Conservation (phyloP, 305 asterid species). For the Fraxinus ornus region DNA sequence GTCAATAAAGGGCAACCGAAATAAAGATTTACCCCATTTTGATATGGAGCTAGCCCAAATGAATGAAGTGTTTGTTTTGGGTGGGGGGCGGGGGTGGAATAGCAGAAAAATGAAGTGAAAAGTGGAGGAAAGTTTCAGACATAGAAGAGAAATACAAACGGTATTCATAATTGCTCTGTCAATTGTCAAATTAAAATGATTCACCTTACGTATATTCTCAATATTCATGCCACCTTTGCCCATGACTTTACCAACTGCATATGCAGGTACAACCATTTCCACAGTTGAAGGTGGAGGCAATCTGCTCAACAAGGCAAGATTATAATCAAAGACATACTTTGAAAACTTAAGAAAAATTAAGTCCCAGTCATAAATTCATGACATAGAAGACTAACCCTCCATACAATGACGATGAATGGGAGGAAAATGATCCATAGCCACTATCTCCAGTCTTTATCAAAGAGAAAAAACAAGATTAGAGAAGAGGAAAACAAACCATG, state of each 20-base stretch:
- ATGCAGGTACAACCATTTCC: conserved; percentile 86
- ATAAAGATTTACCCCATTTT: not conserved
- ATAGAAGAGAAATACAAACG: not conserved
- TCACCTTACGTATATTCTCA: conserved; percentile 88
- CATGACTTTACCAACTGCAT: conserved; percentile 80
- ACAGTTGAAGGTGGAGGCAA: conserved; percentile 66
- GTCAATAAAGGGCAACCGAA: not conserved
- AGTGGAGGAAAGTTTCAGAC: not conserved
- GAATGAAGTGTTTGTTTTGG: not conserved
- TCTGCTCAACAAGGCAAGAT: conserved; percentile 41
- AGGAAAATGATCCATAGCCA: conserved; percentile 58
- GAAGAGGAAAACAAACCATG: conserved; percentile 10
- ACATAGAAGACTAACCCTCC: conserved; percentile 54
- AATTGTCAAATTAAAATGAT: conserved; percentile 7
- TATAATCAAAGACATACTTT: conserved; percentile 13
- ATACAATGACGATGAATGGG: conserved; percentile 65
- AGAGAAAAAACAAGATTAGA: conserved; percentile 20
- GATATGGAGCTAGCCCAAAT: not conserved
- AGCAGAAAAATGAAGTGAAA: not conserved
- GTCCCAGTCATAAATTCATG: conserved; percentile 16
- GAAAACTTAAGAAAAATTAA: conserved; percentile 2
- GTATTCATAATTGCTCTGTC: not conserved
- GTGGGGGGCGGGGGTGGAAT: not conserved
- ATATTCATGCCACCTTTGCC: conserved; percentile 89
- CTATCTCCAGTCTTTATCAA: conserved; percentile 58